Base-by-base conservation (phyloP, 768 basidiomycete species). In the Pulveroboletus sp. region DNA sequence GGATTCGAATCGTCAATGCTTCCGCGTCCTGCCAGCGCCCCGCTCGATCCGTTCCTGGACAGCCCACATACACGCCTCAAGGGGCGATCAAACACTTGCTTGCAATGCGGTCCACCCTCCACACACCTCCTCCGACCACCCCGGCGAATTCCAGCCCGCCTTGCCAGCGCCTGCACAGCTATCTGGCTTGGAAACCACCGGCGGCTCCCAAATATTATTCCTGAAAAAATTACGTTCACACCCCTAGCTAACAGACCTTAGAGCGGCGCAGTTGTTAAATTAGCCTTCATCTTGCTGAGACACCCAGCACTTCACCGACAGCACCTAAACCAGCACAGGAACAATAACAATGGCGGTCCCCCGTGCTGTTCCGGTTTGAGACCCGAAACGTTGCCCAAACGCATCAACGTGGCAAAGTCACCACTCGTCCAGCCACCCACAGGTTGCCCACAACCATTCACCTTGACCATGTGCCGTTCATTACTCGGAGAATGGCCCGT, bases 1-100 rank as follows among this genome's bases (percentile, higher is more conserved):
- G 68, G 68, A 68, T 56, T 70, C 58, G 45, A 56, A 56, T 59
- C 27, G 8, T 2, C 65, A 69, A 49, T 58, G 68, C 68, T 63
- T 68, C 66, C 65, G 65, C 65, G 62, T 55, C 51, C 45, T 45
- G 53, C 64, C 64, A 67, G 64, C 64, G 65, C 62, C 63, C 57
- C 52, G 58, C 56, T 45, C 51, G 34, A 39, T 26, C 27, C 39
- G 48, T 16, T 20, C 50, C 31, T 32, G 32, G 44, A 49, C 54
- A 42, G 51, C 51, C 56, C 44, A 29, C 37, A 14, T 32, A 49
- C 63, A 62, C 58, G 62, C n/a, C n/a, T n/a, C n/a, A n/a, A n/a
- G n/a, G n/a, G n/a, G n/a, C n/a, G n/a, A n/a, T n/a, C n/a, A n/a
- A n/a, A n/a, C n/a, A n/a, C n/a, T n/a, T n/a, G n/a, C n/a, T n/a